Conservation (phyloP, 768 basidiomycete genomes). For the Collybia sordida region DNA sequence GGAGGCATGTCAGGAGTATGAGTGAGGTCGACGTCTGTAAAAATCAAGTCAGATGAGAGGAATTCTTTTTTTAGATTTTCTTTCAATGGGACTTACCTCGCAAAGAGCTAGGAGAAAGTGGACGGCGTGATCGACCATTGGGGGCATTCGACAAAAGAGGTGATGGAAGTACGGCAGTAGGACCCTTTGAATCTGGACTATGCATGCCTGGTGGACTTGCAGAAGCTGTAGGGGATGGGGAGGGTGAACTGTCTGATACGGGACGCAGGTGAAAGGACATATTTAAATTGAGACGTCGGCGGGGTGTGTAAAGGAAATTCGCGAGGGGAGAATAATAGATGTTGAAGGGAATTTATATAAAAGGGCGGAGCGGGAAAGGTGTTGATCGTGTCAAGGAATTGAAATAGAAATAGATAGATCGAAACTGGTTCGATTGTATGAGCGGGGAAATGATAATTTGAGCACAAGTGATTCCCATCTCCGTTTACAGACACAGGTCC, state of each 20-base stretch:
- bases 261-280: slow-evolving; percentile 56
- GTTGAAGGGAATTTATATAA: slow-evolving; percentile 24
- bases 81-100: slow-evolving; percentile 41
- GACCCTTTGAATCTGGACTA: slow-evolving; percentile 33
- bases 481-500: slow-evolving; percentile 11
- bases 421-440: slow-evolving; percentile 31
- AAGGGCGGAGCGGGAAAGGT: slow-evolving; percentile 21
- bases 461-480: slow-evolving; percentile 12
- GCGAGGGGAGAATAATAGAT: slow-evolving; percentile 5
- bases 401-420: slow-evolving; percentile 23
- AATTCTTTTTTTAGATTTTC: background rate
- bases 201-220: slow-evolving; percentile 45
- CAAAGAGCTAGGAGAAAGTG: slow-evolving; percentile 62
- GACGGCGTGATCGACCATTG: slow-evolving; percentile 44
- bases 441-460: slow-evolving; percentile 8
- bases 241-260: slow-evolving; percentile 45
- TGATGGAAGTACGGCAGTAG: slow-evolving; percentile 20
- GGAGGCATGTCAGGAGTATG: slow-evolving; percentile 47
- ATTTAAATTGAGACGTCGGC: slow-evolving; percentile 13
- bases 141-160: slow-evolving; percentile 28
- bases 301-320: slow-evolving; percentile 15
- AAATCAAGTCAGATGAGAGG: slow-evolving; percentile 2
- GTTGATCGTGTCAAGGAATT: slow-evolving; percentile 24
- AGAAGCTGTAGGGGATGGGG: slow-evolving; percentile 53
- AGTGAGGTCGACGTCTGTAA: slow-evolving; percentile 63